A percentile compares a stretch with the other conserved stretches of the same genome.
Evolutionary conservation across 1,139 yeast species (phyloP).

Genomic region (Scheffersomyces insectosa): DNA sequence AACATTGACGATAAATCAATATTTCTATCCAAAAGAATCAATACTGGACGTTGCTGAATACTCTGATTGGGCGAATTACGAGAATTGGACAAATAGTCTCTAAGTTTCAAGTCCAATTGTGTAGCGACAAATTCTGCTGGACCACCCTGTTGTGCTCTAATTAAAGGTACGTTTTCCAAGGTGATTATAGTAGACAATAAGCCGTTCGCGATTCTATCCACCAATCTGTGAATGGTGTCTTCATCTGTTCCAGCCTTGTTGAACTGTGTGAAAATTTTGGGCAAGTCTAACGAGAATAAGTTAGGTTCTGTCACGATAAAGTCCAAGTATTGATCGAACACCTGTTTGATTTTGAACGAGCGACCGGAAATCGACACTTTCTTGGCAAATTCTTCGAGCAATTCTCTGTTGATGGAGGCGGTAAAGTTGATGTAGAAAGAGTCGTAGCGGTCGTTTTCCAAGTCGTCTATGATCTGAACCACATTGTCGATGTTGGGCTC

Average conservation of each 20-base stretch:
- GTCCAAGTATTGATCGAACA: conserved; percentile 89
- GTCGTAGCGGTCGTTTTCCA: conserved; percentile 73
- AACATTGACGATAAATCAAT: conserved; percentile 92
- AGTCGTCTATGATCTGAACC: conserved; percentile 65
- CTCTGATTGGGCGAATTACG: conserved; percentile 33
- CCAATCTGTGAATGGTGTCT: conserved; percentile 66
- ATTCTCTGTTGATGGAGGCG: conserved; percentile 69
- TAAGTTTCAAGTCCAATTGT: conserved; percentile 74
- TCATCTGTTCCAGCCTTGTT: conserved; percentile 74
- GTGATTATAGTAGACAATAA: conserved; percentile 79
- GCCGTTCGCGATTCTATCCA: conserved; percentile 75
- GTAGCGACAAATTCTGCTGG: conserved; percentile 95
- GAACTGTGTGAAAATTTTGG: conserved; percentile 64
- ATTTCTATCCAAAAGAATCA: conserved; percentile 82
- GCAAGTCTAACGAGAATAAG: conserved; percentile 75
- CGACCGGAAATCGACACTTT: conserved; percentile 73
- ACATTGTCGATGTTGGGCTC: conserved; percentile 84
- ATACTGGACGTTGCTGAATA: conserved; percentile 63
- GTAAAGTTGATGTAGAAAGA: conserved; percentile 84
- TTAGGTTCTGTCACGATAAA: conserved; percentile 92
- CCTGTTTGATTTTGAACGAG: conserved; percentile 74
- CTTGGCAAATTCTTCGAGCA: conserved; percentile 87
- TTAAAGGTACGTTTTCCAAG: conserved; percentile 77
- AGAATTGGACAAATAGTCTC: conserved; percentile 82
- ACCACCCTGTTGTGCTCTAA: conserved; percentile 88